Base-by-base conservation (phyloP, 73 alveolate genomes). In the Durusdinium trenchii region DNA sequence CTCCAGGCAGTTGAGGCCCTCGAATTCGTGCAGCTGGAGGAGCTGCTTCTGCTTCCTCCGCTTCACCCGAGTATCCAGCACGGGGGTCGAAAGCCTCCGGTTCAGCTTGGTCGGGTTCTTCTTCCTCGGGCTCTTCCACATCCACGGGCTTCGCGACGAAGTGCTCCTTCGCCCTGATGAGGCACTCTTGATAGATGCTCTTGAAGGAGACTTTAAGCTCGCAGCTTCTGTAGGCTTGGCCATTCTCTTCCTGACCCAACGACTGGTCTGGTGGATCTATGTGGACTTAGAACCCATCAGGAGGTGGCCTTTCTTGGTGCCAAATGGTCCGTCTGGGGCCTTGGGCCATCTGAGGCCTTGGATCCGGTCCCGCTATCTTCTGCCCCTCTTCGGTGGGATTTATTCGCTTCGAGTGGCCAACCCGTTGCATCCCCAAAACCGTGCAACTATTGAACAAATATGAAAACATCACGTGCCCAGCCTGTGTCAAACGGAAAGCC, bases 1-100 rank as follows among this genome's bases (percentile, higher is more conserved):
- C 96, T 51, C 96, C 96, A 0, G 96, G 96, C 10, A 89, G 86
- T 52, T 89, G 96, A 38, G 96, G 96, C 38, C 96, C 96, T 32
- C 52, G 45, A 43, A 71, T 45, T n/a, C 86, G 96, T 20, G 60
- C 57, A 18, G 32, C 96, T 16, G 71, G 60, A 40, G 61, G 51
- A 2, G 60, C 61, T 40, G 54, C 67, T 42, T 2, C 40, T 23
- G 43, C 73, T 30, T 82, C 73, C 38, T 89, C 96, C 26, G 96
- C 51, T 73, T 89, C 96, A 10, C 96, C 96, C 14, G 96, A 89
- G 78, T 61, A 89, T 36, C 96, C 96, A 30, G 86, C 92, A 14
- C 92, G 23, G 16, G 92, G 92, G 35, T 82, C 92, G 64, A 47
- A 20, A 2, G 92, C 64, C 45, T 79, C 81, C 64, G 20, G 28